These are phyloP conservation scores for Scheffersomyces amazonensis DNA, from an alignment of 805 yeast species.

Conservation along the genomic window DNA sequence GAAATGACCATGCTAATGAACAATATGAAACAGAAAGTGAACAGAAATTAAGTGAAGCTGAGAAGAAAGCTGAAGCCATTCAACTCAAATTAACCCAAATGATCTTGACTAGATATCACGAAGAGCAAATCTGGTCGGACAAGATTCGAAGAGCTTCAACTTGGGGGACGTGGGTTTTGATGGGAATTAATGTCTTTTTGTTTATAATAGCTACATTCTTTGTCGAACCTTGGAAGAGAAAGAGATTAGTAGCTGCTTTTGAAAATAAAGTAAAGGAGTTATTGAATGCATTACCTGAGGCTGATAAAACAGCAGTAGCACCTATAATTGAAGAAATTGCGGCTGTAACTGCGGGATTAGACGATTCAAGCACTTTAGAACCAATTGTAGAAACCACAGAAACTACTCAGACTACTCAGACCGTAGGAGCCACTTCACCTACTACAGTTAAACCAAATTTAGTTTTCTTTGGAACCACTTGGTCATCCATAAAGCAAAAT, in stretches of 20 bases:
- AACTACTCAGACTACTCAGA: no score
- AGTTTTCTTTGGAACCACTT: constrained; percentile 6
- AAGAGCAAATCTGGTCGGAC: constrained; percentile 98
- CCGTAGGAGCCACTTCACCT: no score
- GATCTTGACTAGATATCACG: constrained; percentile 86
- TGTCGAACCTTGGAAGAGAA: constrained; percentile 93
- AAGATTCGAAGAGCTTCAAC: constrained; percentile 91
- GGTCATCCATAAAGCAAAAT: constrained; percentile 13
- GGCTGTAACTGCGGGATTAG: background rate
- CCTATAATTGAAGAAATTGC: constrained; percentile 18
- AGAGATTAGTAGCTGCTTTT: constrained; percentile 75
- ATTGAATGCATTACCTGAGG: constrained; percentile 14
- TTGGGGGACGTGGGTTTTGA: constrained; percentile 91
- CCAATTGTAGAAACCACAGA: no score
- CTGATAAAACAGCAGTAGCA: constrained; percentile 5
- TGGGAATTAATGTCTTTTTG: constrained; percentile 80
- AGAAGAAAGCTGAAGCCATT: constrained; percentile 61
- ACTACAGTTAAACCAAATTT: no score
- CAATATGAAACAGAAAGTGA: constrained; percentile 54
- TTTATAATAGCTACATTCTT: constrained; percentile 81
- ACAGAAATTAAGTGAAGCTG: constrained; percentile 48
- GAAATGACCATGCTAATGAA: constrained; percentile 76
- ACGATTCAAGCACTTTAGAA: no score
- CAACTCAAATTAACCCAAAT: constrained; percentile 70
- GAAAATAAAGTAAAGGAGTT: constrained; percentile 68